Evolutionary conservation across 2,329 filamentous ascomycete genomes (phyloP).

Genomic region (Colletotrichum eleusines): DNA sequence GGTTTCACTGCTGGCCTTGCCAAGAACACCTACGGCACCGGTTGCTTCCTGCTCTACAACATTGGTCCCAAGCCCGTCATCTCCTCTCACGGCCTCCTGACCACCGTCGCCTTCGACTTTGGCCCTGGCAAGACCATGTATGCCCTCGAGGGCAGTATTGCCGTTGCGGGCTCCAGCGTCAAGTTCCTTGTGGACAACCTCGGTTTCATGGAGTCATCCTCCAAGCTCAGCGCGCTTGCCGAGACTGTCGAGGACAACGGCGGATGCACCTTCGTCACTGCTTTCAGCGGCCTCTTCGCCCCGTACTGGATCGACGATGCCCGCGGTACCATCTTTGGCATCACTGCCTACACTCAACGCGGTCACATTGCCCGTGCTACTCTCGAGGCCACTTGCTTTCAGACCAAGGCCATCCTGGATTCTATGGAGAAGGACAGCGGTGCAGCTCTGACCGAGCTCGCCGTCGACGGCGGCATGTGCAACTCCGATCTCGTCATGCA

Average conservation of each 20-base stretch:
- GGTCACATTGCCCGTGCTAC: slow-evolving; percentile 85
- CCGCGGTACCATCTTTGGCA: slow-evolving; percentile 82
- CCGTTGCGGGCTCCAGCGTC: slow-evolving; percentile 80
- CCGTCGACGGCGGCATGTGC: slow-evolving; percentile 87
- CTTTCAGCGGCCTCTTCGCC: slow-evolving; percentile 84
- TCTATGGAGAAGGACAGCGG: slow-evolving; percentile 86
- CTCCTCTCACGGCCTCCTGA: slow-evolving; percentile 80
- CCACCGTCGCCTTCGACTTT: slow-evolving; percentile 84
- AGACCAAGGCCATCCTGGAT: slow-evolving; percentile 84
- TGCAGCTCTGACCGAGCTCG: slow-evolving; percentile 77
- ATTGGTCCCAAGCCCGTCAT: slow-evolving; percentile 84
- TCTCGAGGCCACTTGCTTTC: slow-evolving; percentile 84
- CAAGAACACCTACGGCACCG: slow-evolving; percentile 90
- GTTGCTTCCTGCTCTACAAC: slow-evolving; percentile 88
- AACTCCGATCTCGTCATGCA: slow-evolving; percentile 86
- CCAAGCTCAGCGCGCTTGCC: slow-evolving; percentile 59
- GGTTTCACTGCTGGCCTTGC: slow-evolving; percentile 81
- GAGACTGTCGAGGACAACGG: slow-evolving; percentile 74
- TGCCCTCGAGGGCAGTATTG: slow-evolving; percentile 82
- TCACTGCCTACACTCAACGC: slow-evolving; percentile 80
- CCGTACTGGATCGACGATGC: slow-evolving; percentile 90
- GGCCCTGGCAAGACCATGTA: slow-evolving; percentile 76
- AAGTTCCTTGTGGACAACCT: slow-evolving; percentile 74
- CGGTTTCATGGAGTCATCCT: slow-evolving; percentile 64
- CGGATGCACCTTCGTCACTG: slow-evolving; percentile 82